A percentile compares a stretch with the other conserved stretches of the same genome.
Evolutionary conservation across 2,329 filamentous ascomycete genomes (phyloP).

Genomic region (Chaetomiaceae sp.): DNA sequence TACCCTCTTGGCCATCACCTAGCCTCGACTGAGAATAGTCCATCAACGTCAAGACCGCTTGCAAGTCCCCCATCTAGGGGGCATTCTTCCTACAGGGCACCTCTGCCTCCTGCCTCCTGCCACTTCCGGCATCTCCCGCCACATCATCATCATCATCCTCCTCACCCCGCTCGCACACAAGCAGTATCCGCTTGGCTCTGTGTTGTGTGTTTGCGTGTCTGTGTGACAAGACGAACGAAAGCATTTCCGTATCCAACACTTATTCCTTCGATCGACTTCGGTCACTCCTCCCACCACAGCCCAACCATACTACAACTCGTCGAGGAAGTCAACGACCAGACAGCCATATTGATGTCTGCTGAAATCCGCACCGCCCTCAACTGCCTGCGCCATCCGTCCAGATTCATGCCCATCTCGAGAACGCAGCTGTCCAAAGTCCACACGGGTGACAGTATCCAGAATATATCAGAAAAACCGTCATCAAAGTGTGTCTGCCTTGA

Average conservation of each 20-base stretch:
- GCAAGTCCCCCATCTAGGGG: constrained; percentile 25
- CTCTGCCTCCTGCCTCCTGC: constrained; percentile 5
- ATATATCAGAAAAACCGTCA: constrained; percentile 42
- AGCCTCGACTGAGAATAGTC: constrained; percentile 8
- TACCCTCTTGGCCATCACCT: background rate
- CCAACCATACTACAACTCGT: background rate
- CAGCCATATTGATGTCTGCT: constrained; percentile 56
- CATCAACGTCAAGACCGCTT: constrained; percentile 5
- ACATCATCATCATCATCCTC: too few relatives aligned
- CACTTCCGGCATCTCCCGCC: background rate
- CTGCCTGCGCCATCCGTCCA: constrained; percentile 52
- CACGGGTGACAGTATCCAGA: constrained; percentile 53
- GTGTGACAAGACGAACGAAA: constrained; percentile 3
- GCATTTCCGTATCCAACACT: constrained; percentile 6
- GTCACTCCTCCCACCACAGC: constrained; percentile 17
- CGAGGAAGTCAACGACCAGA: constrained; percentile 20
- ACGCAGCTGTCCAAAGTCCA: constrained; percentile 51
- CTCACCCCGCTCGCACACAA: constrained; percentile 8
- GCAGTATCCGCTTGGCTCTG: background rate
- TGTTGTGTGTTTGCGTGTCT: constrained; percentile 4
- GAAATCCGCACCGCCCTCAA: constrained; percentile 52
- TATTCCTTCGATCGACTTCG: background rate
- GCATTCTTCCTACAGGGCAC: constrained; percentile 18
- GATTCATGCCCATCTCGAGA: constrained; percentile 55
- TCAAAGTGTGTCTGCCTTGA: constrained; percentile 17